These are phyloP conservation scores for Vitis vinifera DNA, from an alignment of 164 flowering plant genomes.

Conservation along the genomic window ASM3070453v1 NC_081813.1:2079501-2080000, in stretches of 20 bases:
- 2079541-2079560: not conserved
- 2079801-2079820: constrained; percentile 50
- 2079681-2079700: constrained; percentile 54
- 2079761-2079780: constrained; percentile 36
- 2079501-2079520: constrained; percentile 47
- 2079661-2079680: not conserved
- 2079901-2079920: constrained; percentile 53
- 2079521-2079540: constrained; percentile 42
- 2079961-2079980: constrained; percentile 38
- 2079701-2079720: constrained; percentile 52
- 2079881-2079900: constrained; percentile 44
- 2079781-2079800: constrained; percentile 51
- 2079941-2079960: constrained; percentile 45
- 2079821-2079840: constrained; percentile 50
- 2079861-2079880: constrained; percentile 46
- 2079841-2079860: constrained; percentile 56
- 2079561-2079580: not conserved
- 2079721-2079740: constrained; percentile 35
- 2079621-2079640: too few relatives aligned
- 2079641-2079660: not conserved
- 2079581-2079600: too few relatives aligned
- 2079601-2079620: too few relatives aligned
- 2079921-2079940: constrained; percentile 47
- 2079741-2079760: constrained; percentile 24
- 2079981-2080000: constrained; percentile 34